These are phyloP conservation scores for Claviceps spartinae DNA, from an alignment of 2,329 filamentous ascomycete genomes.

Conservation along the genomic window DNA sequence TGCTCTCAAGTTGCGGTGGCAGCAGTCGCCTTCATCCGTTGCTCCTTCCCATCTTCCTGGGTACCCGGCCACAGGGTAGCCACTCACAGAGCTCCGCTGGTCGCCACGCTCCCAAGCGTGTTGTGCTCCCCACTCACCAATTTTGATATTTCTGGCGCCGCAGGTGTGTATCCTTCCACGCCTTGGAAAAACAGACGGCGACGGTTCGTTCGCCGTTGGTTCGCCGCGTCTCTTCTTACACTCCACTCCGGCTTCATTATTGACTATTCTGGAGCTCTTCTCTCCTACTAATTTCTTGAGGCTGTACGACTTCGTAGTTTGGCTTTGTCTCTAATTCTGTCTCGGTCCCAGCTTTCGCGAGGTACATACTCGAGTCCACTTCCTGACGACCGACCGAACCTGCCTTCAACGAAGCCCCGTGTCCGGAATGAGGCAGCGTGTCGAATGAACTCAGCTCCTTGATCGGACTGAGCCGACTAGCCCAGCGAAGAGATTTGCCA, in stretches of 20 bases:
- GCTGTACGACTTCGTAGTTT: neutral
- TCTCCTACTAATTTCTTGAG: neutral
- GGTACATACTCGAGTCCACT: neutral
- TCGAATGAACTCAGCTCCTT: conserved; percentile 44
- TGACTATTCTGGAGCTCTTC: neutral
- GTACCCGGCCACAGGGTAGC: neutral
- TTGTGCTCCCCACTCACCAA: conserved; percentile 1
- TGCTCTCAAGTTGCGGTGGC: too few species aligned
- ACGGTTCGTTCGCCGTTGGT: neutral
- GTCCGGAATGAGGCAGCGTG: conserved; percentile 45
- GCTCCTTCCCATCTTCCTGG: conserved; percentile 1
- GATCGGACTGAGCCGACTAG: conserved; percentile 39
- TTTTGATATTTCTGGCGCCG: conserved; percentile 2
- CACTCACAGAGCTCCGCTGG: conserved; percentile 8
- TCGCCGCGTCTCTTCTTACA: neutral
- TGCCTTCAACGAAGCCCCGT: neutral
- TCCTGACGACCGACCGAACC: neutral
- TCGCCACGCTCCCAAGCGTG: conserved; percentile 1
- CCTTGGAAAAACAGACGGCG: conserved; percentile 4
- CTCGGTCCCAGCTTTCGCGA: neutral
- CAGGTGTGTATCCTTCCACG: conserved; percentile 1
- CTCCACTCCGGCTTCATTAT: neutral
- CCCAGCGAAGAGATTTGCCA: conserved; percentile 11
- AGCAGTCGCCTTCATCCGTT: neutral
- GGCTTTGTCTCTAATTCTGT: neutral